Evolutionary conservation across 2,329 filamentous ascomycete species (phyloP), one percentile per base, ranked within the genome.

Genomic region (Sporothrix variecibatus): DNA sequence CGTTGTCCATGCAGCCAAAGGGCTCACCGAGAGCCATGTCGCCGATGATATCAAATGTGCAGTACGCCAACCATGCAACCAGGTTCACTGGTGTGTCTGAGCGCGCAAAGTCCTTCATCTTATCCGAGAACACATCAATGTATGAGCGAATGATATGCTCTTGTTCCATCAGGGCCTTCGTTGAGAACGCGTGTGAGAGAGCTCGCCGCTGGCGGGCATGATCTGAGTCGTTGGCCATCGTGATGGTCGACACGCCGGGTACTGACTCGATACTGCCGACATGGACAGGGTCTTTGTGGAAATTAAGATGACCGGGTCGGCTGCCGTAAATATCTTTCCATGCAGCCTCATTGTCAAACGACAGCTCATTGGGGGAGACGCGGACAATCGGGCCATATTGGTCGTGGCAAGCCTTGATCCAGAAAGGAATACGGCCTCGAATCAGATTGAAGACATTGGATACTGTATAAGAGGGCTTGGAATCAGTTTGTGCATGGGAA

Each of bases 281-380:
- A 26, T 53, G 68, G 9, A 71, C 46, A 11, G 62, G 62, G 31
- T 71, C 68, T 43, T 71, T 71, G 31, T 71, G 68, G 49, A 71
- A 71, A 49, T 40, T 56, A 28, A 34, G 28, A 4, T 71, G 46
- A 20, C 49, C 75, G 1, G 53, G 40, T 11, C 72, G 71, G 64
- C 71, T 71, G 28, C 81, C 81, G 72, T 84, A 84, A 65, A 85
- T 84, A 60, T 85, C 82, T 73, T 81, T 80, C 81, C 81, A 85
- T 15, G 78, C 77, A 1, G 78, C 74, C 4, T 79, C 77, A 28
- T 77, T 75, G 68, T 78, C 81, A 77, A 82, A 85, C 8, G 82
- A 81, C 12, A 86, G 79, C 72, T 85, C 82, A 49, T 82, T 79
- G 2, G 84, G 83, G 3, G 80, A 78, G 34, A 83, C 74, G 5